phyloP scores from a whole-genome alignment of 768 basidiomycete species.

The Naganishia onofrii region DNA sequence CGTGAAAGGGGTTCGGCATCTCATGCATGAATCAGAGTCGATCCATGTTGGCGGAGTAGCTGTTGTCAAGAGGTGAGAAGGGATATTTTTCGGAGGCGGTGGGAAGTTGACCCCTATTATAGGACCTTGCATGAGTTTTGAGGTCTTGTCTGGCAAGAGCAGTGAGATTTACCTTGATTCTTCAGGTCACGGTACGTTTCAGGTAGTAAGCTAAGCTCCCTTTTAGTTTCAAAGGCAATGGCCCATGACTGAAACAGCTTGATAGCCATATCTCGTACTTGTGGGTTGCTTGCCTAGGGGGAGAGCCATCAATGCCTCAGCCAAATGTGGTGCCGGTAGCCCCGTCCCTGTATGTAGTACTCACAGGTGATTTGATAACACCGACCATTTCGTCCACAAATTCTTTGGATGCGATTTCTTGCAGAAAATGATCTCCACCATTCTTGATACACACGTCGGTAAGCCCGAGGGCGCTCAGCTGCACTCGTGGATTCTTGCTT shows the following conservation, averaged over 20 bases:
- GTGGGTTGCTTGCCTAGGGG: constrained; percentile 62
- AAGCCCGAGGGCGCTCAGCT: constrained; percentile 79
- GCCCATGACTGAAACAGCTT: constrained; percentile 91
- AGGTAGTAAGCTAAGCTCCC: constrained; percentile 67
- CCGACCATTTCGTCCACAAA: constrained; percentile 92
- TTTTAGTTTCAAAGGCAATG: constrained; percentile 78
- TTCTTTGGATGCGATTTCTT: constrained; percentile 79
- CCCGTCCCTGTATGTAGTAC: constrained; percentile 19
- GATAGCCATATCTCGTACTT: constrained; percentile 77
- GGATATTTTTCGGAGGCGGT: constrained; percentile 39
- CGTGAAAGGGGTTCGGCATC: constrained; percentile 83
- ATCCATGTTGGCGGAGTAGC: constrained; percentile 82
- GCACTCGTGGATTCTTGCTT: constrained; percentile 95
- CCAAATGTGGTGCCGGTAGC: background rate
- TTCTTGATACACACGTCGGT: constrained; percentile 95
- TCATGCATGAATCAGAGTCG: constrained; percentile 88
- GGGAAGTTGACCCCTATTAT: constrained; percentile 54
- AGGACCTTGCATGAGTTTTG: constrained; percentile 34
- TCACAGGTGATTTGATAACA: constrained; percentile 70
- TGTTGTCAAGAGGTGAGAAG: constrained; percentile 45
- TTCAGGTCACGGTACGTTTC: constrained; percentile 76
- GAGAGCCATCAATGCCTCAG: background rate
- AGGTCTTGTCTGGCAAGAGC: constrained; percentile 54
- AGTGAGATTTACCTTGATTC: constrained; percentile 62
- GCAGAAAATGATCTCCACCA: constrained; percentile 85